phyloP scores from a whole-genome alignment of 2,329 filamentous ascomycete species.

The Bipolaris cookei region DNA sequence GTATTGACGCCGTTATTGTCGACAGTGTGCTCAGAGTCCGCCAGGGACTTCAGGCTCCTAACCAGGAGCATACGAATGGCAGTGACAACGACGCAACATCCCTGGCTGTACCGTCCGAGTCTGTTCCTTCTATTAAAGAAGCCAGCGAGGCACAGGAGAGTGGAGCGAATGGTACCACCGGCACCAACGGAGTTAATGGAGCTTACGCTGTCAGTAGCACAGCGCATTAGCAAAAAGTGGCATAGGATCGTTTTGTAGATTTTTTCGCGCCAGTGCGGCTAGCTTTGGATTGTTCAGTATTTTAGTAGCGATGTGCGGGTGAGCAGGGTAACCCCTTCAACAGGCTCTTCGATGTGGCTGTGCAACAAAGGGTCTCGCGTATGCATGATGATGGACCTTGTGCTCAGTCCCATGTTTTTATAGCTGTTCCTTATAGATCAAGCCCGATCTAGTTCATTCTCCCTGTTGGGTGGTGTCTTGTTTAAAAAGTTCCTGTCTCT shows the following conservation, averaged over 20 bases:
- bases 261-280: background rate
- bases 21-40: constrained; percentile 93
- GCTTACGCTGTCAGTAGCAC: background rate
- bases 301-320: background rate
- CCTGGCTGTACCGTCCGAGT: constrained; percentile 11
- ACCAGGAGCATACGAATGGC: constrained; percentile 11
- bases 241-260: background rate
- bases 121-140: constrained; percentile 14
- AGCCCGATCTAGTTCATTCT: background rate
- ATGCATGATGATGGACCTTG: background rate
- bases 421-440: background rate
- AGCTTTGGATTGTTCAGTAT: constrained; percentile 8
- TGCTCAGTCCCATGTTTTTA: too few relatives aligned
- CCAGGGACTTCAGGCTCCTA: constrained; percentile 74
- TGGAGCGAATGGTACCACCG: background rate
- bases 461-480: too few relatives aligned
- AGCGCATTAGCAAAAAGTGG: background rate
- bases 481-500: too few relatives aligned
- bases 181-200: background rate
- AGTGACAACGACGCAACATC: constrained; percentile 7
- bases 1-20: constrained; percentile 97
- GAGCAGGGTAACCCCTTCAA: constrained; percentile 6
- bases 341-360: too few relatives aligned
- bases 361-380: background rate
- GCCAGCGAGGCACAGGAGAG: constrained; percentile 6